Percentiles rank a stretch among this genome's conserved stretches.
Evolutionary conservation across 2,329 filamentous ascomycete species (phyloP).

Genomic region (Gyromitra esculenta): DNA sequence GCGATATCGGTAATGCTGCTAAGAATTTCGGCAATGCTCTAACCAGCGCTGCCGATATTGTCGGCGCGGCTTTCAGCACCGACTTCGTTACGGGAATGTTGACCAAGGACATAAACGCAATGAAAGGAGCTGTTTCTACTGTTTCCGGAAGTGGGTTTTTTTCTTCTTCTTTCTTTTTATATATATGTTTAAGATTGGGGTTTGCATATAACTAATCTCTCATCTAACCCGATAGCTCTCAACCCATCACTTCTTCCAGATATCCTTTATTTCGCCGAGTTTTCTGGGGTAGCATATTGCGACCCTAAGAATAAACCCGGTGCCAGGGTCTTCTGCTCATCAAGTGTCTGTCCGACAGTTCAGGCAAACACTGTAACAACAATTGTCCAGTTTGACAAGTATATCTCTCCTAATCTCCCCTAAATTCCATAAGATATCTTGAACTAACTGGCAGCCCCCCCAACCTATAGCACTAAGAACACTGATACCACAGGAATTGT

Average conservation of each 20-base stretch:
- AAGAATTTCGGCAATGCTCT: neutral
- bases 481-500: slow-evolving; percentile 67
- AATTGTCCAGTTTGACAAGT: slow-evolving; percentile 59
- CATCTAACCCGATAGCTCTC: slow-evolving; percentile 16
- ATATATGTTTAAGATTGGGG: neutral
- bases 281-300: slow-evolving; percentile 67
- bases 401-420: neutral
- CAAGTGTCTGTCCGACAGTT: slow-evolving; percentile 63
- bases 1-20: slow-evolving; percentile 3
- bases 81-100: slow-evolving; percentile 8
- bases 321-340: slow-evolving; percentile 62
- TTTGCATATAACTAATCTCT: neutral
- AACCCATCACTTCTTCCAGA: slow-evolving; percentile 28
- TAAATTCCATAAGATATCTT: slow-evolving; percentile 33
- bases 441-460: slow-evolving; percentile 50
- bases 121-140: slow-evolving; percentile 8
- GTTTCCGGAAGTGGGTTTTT: slow-evolving; percentile 27
- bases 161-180: neutral
- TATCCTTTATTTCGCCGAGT: slow-evolving; percentile 65
- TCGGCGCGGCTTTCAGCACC: neutral
- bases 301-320: slow-evolving; percentile 63
- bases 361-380: slow-evolving; percentile 62
- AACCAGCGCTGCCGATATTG: slow-evolving; percentile 1
- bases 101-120: slow-evolving; percentile 5
- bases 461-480: slow-evolving; percentile 59